Conservation (phyloP, 2,329 filamentous ascomycete genomes). For the Paraconiothyrium brasiliense region DNA sequence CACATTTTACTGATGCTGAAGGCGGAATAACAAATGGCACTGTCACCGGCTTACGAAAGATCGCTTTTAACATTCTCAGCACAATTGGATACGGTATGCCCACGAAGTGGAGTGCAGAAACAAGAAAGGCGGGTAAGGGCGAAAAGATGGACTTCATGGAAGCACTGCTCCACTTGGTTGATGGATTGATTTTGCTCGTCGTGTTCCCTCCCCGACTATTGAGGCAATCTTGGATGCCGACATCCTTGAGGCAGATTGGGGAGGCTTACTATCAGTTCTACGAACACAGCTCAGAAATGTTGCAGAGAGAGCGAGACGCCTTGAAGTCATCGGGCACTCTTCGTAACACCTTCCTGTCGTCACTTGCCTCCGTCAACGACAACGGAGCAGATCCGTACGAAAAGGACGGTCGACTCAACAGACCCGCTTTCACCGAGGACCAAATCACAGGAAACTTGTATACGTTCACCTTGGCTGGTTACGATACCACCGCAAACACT, state of each 20-base stretch:
- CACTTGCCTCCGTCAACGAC: constrained; percentile 15
- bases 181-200: constrained; percentile 6
- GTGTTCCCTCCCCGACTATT: constrained; percentile 4
- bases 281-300: constrained; percentile 6
- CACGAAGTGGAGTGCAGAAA: background rate
- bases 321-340: background rate
- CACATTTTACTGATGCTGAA: constrained; percentile 1
- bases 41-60: constrained; percentile 17
- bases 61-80: constrained; percentile 7
- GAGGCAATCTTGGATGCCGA: constrained; percentile 10
- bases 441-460: constrained; percentile 34
- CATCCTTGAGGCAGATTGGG: background rate
- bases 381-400: constrained; percentile 3
- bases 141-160: constrained; percentile 13
- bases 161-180: constrained; percentile 6
- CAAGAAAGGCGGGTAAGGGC: background rate
- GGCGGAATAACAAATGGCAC: constrained; percentile 3
- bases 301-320: constrained; percentile 6
- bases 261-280: constrained; percentile 12
- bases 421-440: constrained; percentile 19
- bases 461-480: constrained; percentile 31
- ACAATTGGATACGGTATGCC: constrained; percentile 8
- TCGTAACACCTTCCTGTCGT: background rate
- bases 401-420: constrained; percentile 6
- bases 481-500: constrained; percentile 54